Base-by-base conservation (phyloP, 768 basidiomycete genomes). In the Kwoniella heveanensis region DNA sequence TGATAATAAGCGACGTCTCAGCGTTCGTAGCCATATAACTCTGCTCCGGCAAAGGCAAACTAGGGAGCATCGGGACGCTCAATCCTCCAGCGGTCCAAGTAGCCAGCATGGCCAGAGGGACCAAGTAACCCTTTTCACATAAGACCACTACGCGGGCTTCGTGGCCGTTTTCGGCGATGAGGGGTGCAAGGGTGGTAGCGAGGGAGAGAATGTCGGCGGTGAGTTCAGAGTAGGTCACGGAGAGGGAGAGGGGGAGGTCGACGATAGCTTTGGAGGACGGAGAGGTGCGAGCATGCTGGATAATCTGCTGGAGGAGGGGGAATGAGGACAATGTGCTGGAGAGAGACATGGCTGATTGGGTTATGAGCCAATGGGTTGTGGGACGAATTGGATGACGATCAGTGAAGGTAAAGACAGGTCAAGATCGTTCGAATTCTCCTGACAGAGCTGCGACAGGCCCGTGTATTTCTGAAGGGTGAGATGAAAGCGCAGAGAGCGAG, bases 11-110 rank as follows among this genome's bases (percentile, higher is more conserved):
- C n/a, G 48, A 29, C 9, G 73, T 62, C 15, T 62, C 68, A 4
- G 66, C 60, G 54, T 78, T 76, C 19, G 37, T 44, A 39, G 73
- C 65, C 57, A 74, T 72, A 57, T 78, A 76, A 19, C 47, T 47
- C 55, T 74, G 73, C 58, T 78, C 77, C 15, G 73, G 65, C 15
- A 74, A 51, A 17, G 77, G 77, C 51, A 72, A 60, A 25, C 64
- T 61, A 25, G 73, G 71, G 17, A 78, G 62, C 4, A 76, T 56
- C 0, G 77, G 77, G 2, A 78, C 67, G 30, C 66, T 68, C 29
- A 78, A 50, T 7, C 74, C 74, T 13, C 73, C 74, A 5, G 66
- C 64, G 5, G 71, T 65, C 71, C 65, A 70, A 2, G 57, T 53
- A 3, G 61, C 61, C 25, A 70, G 46, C 46, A 70, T 39, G 10